Evolutionary conservation across 225 moss, liverwort and hornwort genomes (phyloP).

Genomic region (Rhytidiadelphus loreus): DNA sequence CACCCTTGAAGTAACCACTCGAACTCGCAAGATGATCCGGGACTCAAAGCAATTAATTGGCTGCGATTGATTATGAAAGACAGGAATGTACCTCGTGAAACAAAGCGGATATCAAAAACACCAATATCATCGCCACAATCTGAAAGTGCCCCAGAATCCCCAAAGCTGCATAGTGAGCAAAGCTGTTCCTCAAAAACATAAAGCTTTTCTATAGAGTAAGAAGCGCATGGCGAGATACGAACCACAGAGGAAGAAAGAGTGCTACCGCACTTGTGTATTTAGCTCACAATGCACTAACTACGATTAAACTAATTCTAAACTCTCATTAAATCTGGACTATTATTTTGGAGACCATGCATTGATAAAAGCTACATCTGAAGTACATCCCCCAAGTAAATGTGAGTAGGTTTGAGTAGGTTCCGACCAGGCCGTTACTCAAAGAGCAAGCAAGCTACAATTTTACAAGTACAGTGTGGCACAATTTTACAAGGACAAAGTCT

Average conservation of each 20-base stretch:
- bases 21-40: not conserved
- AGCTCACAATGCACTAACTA: not conserved
- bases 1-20: not conserved
- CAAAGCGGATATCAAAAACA: slow-evolving; percentile 78
- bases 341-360: not conserved
- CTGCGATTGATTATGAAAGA: not conserved
- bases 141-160: slow-evolving; percentile 11
- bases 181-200: not conserved
- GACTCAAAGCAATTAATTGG: not conserved
- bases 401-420: not conserved
- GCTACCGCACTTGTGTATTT: not conserved
- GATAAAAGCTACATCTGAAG: not conserved
- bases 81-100: slow-evolving; percentile 79
- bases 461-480: not conserved
- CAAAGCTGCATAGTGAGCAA: not conserved
- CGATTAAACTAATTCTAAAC: not conserved
- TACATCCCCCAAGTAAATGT: not conserved
- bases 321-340: not conserved
- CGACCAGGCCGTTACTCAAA: not conserved
- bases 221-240: not conserved
- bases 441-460: not conserved
- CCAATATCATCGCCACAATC: slow-evolving; percentile 58
- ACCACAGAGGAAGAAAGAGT: not conserved
- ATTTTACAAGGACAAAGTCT: not conserved
- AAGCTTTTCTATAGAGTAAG: not conserved